Evolutionary conservation across 306 rosid species (phyloP).

Genomic region (Quercus aquifolioides): DNA sequence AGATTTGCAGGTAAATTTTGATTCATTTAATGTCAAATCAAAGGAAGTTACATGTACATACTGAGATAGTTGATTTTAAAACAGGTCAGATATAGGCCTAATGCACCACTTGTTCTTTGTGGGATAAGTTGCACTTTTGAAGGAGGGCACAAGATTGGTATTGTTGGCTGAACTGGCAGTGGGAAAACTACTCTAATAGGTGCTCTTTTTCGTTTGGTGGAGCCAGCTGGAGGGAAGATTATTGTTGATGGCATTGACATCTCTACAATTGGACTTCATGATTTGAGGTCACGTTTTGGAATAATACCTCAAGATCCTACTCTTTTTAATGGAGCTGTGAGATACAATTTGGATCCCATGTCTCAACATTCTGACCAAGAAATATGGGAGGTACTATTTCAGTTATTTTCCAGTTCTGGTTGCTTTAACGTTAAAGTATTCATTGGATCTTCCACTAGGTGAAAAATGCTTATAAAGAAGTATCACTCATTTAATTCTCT

Average conservation of each 20-base stretch:
- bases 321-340: constrained; percentile 72
- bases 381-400: constrained; percentile 69
- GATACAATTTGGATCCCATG: constrained; percentile 81
- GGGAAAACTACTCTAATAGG: constrained; percentile 64
- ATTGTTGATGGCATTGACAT: constrained; percentile 74
- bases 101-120: constrained; percentile 48
- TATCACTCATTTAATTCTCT: neutral
- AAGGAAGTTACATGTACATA: neutral
- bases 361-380: constrained; percentile 53
- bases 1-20: constrained; percentile 46
- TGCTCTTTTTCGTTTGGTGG: constrained; percentile 70
- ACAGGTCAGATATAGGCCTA: constrained; percentile 45
- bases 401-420: neutral
- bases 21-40: neutral
- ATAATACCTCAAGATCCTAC: constrained; percentile 91
- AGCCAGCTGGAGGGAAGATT: constrained; percentile 61
- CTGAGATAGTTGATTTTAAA: neutral
- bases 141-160: constrained; percentile 60
- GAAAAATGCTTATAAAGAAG: neutral
- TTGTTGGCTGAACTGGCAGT: constrained; percentile 55
- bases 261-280: constrained; percentile 76
- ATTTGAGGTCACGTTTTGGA: constrained; percentile 68
- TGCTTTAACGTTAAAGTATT: neutral
- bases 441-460: neutral
- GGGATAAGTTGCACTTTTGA: constrained; percentile 52